Evolutionary conservation across 306 rosid species (phyloP).

Genomic region (Lathyrus aphaca): DNA sequence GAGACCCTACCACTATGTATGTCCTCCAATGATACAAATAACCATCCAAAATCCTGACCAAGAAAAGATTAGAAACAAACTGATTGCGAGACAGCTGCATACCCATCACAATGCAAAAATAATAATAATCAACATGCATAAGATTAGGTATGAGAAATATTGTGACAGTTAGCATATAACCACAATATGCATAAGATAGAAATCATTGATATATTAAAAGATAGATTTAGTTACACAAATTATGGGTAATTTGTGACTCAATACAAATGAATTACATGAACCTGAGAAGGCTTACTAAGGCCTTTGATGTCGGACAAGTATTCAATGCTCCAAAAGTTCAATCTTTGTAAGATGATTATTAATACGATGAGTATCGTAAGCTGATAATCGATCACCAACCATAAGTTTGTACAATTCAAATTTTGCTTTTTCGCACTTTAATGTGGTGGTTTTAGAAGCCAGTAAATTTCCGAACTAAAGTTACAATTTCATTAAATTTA

Average conservation of each 20-base stretch:
- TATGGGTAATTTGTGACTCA: constrained; percentile 26
- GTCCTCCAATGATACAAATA: no score
- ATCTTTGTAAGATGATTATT: constrained; percentile 60
- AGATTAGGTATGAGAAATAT: no score
- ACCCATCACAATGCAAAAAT: no score
- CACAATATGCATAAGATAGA: no score
- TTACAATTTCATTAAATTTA: constrained; percentile 12
- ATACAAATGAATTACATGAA: no score
- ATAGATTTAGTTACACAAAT: neutral
- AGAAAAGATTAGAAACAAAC: no score
- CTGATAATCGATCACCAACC: constrained; percentile 55
- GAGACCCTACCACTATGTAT: no score
- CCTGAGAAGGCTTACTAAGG: constrained; percentile 18
- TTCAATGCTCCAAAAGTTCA: constrained; percentile 65
- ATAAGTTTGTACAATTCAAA: constrained; percentile 71
- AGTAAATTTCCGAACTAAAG: constrained; percentile 57
- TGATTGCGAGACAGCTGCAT: no score
- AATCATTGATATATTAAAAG: no score
- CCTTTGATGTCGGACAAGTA: constrained; percentile 5
- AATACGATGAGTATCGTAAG: constrained; percentile 58
- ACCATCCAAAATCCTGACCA: no score
- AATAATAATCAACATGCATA: no score
- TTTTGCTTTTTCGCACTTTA: constrained; percentile 69
- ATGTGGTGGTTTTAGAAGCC: constrained; percentile 68
- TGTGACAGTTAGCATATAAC: no score